A percentile compares a stretch with the other conserved stretches of the same genome.
phyloP scores from a whole-genome alignment of 169 alveolate genomes.

The Amoebophrya sp. region DNA sequence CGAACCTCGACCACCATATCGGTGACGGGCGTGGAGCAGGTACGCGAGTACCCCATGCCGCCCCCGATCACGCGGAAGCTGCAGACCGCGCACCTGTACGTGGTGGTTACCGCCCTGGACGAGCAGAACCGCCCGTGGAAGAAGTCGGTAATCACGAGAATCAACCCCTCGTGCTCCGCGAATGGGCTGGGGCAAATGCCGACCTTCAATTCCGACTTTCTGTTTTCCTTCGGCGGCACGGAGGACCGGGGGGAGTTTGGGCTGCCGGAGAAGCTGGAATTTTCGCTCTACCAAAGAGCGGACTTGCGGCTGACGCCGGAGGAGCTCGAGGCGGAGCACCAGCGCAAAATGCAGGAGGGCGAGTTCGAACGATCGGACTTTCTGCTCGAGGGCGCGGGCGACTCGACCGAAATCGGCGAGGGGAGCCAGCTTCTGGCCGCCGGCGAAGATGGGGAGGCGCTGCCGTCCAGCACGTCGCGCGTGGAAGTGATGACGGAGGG shows the following conservation, averaged over 20 bases:
- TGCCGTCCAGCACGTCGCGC: too few relatives aligned
- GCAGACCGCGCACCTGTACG: not conserved
- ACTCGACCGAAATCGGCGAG: not conserved
- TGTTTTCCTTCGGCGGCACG: not conserved
- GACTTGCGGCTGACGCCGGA: not conserved
- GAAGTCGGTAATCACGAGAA: not conserved
- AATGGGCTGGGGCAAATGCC: not conserved
- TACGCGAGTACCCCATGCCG: not conserved
- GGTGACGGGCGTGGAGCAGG: not conserved
- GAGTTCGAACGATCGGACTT: not conserved
- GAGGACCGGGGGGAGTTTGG: not conserved
- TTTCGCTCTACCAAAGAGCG: not conserved
- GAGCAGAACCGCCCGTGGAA: not conserved
- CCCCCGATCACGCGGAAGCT: not conserved
- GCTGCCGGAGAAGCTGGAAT: not conserved
- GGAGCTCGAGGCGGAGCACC: not conserved
- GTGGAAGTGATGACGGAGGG: too few relatives aligned
- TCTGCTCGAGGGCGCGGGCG: not conserved
- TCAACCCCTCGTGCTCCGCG: not conserved
- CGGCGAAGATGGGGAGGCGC: too few relatives aligned
- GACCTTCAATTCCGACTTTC: not conserved
- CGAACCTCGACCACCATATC: not conserved
- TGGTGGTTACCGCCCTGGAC: not conserved
- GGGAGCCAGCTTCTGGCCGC: too few relatives aligned
- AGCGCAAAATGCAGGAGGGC: not conserved